phyloP scores from a whole-genome alignment of 352 stramenopile genomes.

The Phytophthora capsici region DNA sequence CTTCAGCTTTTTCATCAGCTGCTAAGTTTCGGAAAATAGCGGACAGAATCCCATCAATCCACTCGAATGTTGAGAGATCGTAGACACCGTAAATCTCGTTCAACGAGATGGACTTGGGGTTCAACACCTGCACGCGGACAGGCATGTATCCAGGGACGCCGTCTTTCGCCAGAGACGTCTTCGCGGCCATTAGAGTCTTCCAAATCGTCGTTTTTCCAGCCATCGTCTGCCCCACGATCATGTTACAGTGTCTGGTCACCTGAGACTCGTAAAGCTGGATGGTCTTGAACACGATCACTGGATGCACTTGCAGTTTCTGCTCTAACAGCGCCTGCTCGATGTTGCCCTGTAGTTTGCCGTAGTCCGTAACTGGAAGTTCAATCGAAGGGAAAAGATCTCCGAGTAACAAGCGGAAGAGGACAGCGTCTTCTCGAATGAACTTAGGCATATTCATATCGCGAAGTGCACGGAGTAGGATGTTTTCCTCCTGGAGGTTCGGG shows the following conservation, averaged over 20 bases:
- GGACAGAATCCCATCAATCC: constrained; percentile 87
- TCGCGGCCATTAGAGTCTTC: constrained; percentile 78
- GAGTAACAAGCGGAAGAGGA: constrained; percentile 91
- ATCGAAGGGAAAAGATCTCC: constrained; percentile 91
- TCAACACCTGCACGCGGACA: constrained; percentile 88
- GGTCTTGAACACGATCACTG: constrained; percentile 94
- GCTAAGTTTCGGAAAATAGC: constrained; percentile 83
- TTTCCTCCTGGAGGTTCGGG: constrained; percentile 94
- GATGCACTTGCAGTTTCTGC: constrained; percentile 89
- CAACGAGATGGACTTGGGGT: constrained; percentile 90
- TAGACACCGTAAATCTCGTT: constrained; percentile 93
- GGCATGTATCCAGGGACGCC: constrained; percentile 76
- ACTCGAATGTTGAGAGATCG: constrained; percentile 88
- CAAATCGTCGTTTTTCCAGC: constrained; percentile 91
- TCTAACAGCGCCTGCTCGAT: constrained; percentile 89
- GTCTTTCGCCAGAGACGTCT: constrained; percentile 81
- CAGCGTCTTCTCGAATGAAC: constrained; percentile 93
- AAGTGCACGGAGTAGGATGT: constrained; percentile 95
- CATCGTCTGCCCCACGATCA: constrained; percentile 93
- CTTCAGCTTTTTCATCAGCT: constrained; percentile 76
- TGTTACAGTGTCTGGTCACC: constrained; percentile 94
- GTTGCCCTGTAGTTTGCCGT: constrained; percentile 89
- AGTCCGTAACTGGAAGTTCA: constrained; percentile 90
- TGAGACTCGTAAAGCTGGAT: constrained; percentile 96
- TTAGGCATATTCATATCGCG: constrained; percentile 97